A percentile compares a stretch with the other conserved stretches of the same genome.
Conservation (phyloP, 495 filamentous ascomycete species). For the Sordaria brevicollis region DNA sequence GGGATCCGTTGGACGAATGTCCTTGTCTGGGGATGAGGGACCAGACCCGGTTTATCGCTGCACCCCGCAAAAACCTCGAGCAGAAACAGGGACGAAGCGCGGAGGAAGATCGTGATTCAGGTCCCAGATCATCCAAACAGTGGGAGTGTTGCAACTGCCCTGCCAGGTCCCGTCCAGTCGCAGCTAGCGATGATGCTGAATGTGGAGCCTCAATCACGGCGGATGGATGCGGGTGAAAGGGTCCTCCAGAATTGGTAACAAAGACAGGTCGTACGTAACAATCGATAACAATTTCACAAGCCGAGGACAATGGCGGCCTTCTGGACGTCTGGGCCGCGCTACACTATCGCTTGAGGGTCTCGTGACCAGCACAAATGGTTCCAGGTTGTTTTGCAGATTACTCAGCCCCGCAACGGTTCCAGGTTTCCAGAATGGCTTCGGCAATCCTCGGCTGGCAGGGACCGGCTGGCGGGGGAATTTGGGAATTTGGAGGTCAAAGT, state of each 20-base stretch:
- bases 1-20: not conserved
- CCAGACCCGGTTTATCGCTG: not conserved
- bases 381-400: not conserved
- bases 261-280: not conserved
- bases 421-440: conserved; percentile 10
- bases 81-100: not conserved
- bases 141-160: not conserved
- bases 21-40: not conserved
- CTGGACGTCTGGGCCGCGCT: not conserved
- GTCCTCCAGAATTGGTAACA: not conserved
- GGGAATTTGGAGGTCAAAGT: not conserved
- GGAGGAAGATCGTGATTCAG: not conserved
- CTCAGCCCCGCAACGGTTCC: not conserved
- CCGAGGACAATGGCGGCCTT: not conserved
- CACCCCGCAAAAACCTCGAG: not conserved
- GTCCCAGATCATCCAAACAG: not conserved
- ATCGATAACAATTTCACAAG: not conserved
- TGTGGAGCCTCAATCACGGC: not conserved
- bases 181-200: not conserved
- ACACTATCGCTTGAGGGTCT: not conserved
- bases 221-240: not conserved
- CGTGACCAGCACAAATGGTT: not conserved
- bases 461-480: not conserved
- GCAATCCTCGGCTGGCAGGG: conserved; percentile 28
- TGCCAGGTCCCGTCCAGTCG: not conserved